A percentile compares a stretch with the other conserved stretches of the same genome.
Conservation (phyloP, 75 land plant species). For the Adiantum capillusveneris region DNA sequence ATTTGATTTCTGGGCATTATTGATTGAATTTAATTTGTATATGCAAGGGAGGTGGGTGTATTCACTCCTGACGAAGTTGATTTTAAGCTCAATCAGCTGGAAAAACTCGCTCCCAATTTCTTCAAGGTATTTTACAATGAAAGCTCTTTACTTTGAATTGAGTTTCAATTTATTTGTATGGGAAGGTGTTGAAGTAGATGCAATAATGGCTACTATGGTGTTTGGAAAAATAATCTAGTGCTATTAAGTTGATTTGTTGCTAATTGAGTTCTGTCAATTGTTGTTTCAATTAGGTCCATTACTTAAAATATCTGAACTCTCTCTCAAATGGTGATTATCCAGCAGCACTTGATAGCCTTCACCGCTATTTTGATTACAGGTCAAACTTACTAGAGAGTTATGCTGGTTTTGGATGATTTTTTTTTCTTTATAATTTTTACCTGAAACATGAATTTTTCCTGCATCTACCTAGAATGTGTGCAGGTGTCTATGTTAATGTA, state of each 20-base stretch:
- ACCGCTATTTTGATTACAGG: conserved; percentile 90
- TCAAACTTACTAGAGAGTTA: not conserved
- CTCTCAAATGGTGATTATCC: conserved; percentile 81
- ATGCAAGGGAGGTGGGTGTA: conserved; percentile 32
- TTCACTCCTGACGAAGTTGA: conserved; percentile 48
- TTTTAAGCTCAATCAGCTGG: conserved; percentile 39
- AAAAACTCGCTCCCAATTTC: conserved; percentile 64
- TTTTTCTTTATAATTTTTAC: no score
- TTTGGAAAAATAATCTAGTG: no score
- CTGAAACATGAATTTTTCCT: not conserved
- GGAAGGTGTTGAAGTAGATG: no score
- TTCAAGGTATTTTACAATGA: conserved; percentile 33
- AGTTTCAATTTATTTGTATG: no score
- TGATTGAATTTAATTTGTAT: conserved; percentile 7
- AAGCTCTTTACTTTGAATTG: no score
- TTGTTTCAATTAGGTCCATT: conserved; percentile 46
- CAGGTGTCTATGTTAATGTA: no score
- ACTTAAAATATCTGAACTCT: conserved; percentile 68
- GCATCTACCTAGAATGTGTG: no score
- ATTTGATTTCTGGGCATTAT: not conserved
- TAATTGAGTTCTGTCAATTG: no score
- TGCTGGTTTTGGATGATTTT: not conserved
- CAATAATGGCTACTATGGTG: no score
- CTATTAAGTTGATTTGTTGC: no score
- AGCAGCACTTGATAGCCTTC: conserved; percentile 72